phyloP scores from a whole-genome alignment of 345 rosid species.

The Tarenaya hassleriana region DNA sequence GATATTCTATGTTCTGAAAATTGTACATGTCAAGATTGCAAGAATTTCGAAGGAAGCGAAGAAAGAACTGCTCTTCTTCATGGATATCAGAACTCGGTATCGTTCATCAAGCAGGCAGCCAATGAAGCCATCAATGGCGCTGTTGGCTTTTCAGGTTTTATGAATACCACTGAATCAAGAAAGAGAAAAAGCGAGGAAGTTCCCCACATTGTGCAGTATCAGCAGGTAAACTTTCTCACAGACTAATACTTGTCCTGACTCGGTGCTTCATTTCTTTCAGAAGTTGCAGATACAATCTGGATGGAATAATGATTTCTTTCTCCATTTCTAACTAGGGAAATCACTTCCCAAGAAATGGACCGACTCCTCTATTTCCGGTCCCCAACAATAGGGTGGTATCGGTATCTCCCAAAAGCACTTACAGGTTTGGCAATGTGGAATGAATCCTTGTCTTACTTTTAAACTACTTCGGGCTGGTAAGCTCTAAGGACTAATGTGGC shows the following conservation, averaged over 20 bases:
- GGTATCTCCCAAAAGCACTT: slow-evolving; percentile 36
- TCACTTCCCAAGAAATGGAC: slow-evolving; percentile 21
- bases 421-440: slow-evolving; percentile 39
- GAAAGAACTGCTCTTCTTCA: slow-evolving; percentile 42
- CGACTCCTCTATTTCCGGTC: slow-evolving; percentile 31
- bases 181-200: slow-evolving; percentile 50
- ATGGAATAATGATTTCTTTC: slow-evolving; percentile 6
- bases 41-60: slow-evolving; percentile 71
- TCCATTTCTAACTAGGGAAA: slow-evolving; percentile 28
- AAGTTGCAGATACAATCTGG: background rate
- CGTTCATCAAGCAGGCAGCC: slow-evolving; percentile 39
- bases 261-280: slow-evolving; percentile 4
- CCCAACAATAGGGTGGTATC: slow-evolving; percentile 29
- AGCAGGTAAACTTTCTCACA: slow-evolving; percentile 32
- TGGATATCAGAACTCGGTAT: slow-evolving; percentile 37
- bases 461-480: background rate
- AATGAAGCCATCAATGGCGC: slow-evolving; percentile 64
- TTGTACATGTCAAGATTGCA: slow-evolving; percentile 73
- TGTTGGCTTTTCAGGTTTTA: slow-evolving; percentile 56
- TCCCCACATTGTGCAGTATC: slow-evolving; percentile 24
- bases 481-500: slow-evolving; percentile 8
- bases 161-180: slow-evolving; percentile 35
- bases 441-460: background rate
- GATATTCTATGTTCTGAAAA: slow-evolving; percentile 76
- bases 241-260: background rate